Conservation (phyloP, 768 basidiomycete species). For the Mrakia frigida region DNA sequence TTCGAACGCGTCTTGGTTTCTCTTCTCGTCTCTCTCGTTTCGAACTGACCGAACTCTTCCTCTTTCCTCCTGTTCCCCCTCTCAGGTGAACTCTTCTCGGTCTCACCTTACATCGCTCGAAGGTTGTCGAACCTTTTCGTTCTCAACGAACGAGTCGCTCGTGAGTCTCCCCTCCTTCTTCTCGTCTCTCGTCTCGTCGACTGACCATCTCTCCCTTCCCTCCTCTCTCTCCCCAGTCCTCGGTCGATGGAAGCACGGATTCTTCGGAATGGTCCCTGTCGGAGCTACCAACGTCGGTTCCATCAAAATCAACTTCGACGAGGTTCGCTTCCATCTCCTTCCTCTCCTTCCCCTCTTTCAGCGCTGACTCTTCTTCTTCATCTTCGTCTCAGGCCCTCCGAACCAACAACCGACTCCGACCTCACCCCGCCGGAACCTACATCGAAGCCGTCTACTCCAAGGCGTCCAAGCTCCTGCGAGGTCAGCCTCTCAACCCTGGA, state of each 20-base stretch:
- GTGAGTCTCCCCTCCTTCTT: conserved; percentile 27
- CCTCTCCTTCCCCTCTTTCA: neutral
- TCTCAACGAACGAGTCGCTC: conserved; percentile 93
- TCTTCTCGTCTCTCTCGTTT: neutral
- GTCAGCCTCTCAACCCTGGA: conserved; percentile 78
- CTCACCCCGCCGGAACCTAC: conserved; percentile 72
- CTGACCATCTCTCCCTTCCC: neutral
- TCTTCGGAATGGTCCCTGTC: conserved; percentile 96
- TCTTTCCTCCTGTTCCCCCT: neutral
- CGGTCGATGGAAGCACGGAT: conserved; percentile 89
- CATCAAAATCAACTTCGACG: conserved; percentile 93
- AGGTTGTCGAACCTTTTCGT: conserved; percentile 89
- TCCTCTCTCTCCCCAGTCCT: conserved; percentile 50
- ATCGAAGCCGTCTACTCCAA: conserved; percentile 84
- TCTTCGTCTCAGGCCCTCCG: conserved; percentile 59
- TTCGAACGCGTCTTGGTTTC: neutral
- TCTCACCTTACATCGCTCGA: conserved; percentile 92
- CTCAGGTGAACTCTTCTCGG: conserved; percentile 88
- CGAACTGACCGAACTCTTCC: neutral
- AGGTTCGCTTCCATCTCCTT: conserved; percentile 47
- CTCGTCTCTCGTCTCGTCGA: neutral
- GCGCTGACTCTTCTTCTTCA: too few species aligned
- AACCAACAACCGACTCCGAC: conserved; percentile 69
- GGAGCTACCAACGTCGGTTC: conserved; percentile 97
- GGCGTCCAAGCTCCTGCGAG: conserved; percentile 74